Conservation (phyloP, 352 stramenopile species). For the Phytopythium oedochilum region DNA sequence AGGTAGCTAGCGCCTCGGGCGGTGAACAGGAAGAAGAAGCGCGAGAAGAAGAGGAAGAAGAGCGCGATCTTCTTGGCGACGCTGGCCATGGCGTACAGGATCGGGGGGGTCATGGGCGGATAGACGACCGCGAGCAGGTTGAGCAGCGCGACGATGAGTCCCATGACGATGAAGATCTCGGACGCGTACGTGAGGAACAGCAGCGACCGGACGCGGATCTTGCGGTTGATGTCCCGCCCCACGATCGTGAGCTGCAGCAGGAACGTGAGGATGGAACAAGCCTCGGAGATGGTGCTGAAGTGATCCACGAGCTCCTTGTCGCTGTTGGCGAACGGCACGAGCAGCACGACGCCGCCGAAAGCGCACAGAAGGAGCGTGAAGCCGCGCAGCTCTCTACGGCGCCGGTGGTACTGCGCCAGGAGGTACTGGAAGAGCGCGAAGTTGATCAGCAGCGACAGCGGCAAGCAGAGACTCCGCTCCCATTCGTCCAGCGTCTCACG, state of each 20-base stretch:
- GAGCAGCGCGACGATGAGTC: conserved; percentile 7
- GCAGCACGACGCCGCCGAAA: conserved; percentile 4
- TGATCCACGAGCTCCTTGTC: conserved; percentile 3
- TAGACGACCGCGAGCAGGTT: conserved; percentile 8
- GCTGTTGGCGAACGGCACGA: conserved; percentile 10
- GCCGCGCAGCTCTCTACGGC: background rate
- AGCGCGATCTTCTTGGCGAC: conserved; percentile 19
- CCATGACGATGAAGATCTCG: conserved; percentile 5
- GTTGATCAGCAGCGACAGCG: conserved; percentile 9
- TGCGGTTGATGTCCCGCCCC: conserved; percentile 14
- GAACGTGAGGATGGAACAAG: conserved; percentile 17
- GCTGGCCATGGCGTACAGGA: conserved; percentile 6
- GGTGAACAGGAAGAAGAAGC: conserved; percentile 31
- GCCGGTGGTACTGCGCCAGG: conserved; percentile 7
- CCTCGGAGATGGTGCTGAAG: conserved; percentile 14
- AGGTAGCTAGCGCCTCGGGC: conserved; percentile 7
- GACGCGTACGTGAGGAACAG: conserved; percentile 6
- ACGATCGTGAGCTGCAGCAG: conserved; percentile 19
- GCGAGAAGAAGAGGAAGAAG: conserved; percentile 35
- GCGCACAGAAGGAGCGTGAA: conserved; percentile 6
- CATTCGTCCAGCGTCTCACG: background rate
- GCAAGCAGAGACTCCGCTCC: conserved; percentile 8
- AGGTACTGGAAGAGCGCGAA: conserved; percentile 15
- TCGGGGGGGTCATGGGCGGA: background rate
- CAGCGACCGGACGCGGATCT: conserved; percentile 10